Conservation (phyloP, 2,329 filamentous ascomycete genomes). For the Cladosporium sp. region DNA sequence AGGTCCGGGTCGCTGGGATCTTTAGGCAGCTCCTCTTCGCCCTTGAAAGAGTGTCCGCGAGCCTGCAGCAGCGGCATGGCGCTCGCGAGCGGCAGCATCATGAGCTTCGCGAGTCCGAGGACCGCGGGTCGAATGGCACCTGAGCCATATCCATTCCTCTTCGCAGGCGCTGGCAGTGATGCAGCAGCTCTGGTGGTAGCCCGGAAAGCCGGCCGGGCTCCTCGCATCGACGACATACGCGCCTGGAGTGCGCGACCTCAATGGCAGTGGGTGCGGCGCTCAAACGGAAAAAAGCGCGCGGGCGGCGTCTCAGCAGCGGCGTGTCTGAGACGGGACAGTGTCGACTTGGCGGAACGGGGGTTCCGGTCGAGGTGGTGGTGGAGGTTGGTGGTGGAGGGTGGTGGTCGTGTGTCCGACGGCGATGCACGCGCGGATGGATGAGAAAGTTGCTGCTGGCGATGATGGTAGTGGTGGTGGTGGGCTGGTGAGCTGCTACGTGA, state of each 20-base stretch:
- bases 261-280: neutral
- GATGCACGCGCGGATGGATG: conserved; percentile 3
- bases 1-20: conserved; percentile 58
- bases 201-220: conserved; percentile 1
- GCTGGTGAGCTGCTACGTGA: neutral
- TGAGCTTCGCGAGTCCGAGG: conserved; percentile 26
- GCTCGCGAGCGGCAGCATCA: conserved; percentile 26
- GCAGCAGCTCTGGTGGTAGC: neutral
- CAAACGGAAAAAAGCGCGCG: neutral
- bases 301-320: conserved; percentile 1
- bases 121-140: conserved; percentile 22
- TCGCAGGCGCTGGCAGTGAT: neutral
- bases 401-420: neutral
- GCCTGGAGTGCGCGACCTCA: conserved; percentile 7
- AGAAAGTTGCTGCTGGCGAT: neutral
- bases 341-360: neutral
- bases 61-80: conserved; percentile 25
- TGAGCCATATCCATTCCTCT: conserved; percentile 22
- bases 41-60: neutral
- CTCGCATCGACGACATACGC: conserved; percentile 20
- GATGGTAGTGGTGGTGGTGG: neutral
- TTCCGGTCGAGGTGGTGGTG: neutral
- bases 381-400: neutral
- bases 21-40: conserved; percentile 30
- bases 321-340: neutral